Evolutionary conservation across 2,329 filamentous ascomycete species (phyloP).

Genomic region (Sporothrix schenckii): DNA sequence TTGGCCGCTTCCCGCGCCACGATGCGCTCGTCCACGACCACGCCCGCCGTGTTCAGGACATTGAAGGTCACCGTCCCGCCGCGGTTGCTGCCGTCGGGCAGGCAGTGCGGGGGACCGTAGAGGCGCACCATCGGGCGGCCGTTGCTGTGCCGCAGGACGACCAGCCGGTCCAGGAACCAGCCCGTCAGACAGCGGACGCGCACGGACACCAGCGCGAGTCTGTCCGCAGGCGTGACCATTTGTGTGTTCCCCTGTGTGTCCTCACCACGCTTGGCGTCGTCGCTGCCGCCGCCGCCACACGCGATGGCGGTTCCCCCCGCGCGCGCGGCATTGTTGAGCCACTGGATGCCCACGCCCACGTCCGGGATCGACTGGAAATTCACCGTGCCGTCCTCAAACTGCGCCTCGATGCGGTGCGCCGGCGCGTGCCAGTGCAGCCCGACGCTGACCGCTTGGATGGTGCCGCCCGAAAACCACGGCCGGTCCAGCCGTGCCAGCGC

Average conservation of each 20-base stretch:
- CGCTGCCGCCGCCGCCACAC: not conserved
- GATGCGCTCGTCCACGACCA: conserved; percentile 45
- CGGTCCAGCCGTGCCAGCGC: conserved; percentile 42
- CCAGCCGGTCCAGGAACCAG: conserved; percentile 44
- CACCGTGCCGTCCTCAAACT: conserved; percentile 49
- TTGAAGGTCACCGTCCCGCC: conserved; percentile 48
- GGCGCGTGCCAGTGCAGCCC: conserved; percentile 41
- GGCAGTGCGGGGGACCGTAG: conserved; percentile 43
- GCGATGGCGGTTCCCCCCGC: too few relatives aligned
- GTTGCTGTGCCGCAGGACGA: conserved; percentile 42
- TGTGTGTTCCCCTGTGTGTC: too few relatives aligned
- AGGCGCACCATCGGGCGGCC: conserved; percentile 43
- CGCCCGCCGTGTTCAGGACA: conserved; percentile 43
- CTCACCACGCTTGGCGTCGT: not conserved
- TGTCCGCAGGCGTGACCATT: conserved; percentile 16
- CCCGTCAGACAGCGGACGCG: conserved; percentile 46
- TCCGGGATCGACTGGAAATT: conserved; percentile 49
- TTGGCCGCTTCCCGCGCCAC: conserved; percentile 44
- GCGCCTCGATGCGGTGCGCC: conserved; percentile 40
- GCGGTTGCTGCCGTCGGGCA: conserved; percentile 37
- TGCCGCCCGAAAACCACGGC: conserved; percentile 49
- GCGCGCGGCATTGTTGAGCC: conserved; percentile 38
- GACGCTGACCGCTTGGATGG: conserved; percentile 44
- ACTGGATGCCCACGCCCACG: conserved; percentile 45
- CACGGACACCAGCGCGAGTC: conserved; percentile 40